Percentiles rank a stretch among this genome's conserved stretches.
phyloP scores from a whole-genome alignment of 2,329 filamentous ascomycete species.

The Aspergillus neotritici region DNA sequence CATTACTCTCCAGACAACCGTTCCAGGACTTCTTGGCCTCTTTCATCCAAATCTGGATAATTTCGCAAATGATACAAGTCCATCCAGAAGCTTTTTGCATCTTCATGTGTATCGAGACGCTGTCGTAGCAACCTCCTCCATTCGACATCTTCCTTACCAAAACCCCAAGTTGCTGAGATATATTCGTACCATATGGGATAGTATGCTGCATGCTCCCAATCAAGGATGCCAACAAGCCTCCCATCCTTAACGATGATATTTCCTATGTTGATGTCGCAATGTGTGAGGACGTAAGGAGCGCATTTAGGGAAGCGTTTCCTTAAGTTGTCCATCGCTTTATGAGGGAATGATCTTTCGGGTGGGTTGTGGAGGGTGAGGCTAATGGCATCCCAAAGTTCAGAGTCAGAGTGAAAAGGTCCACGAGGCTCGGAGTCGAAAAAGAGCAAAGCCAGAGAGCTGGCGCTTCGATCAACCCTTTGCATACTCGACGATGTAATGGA shows the following conservation, averaged over 20 bases:
- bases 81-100: conserved; percentile 18
- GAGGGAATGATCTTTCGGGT: conserved; percentile 4
- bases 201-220: conserved; percentile 29
- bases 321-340: conserved; percentile 13
- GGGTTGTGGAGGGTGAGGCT: conserved; percentile 4
- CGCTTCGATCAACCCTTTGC: conserved; percentile 9
- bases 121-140: conserved; percentile 20
- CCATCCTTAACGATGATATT: conserved; percentile 24
- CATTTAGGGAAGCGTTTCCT: conserved; percentile 16
- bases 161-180: conserved; percentile 23
- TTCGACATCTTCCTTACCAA: conserved; percentile 17
- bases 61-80: conserved; percentile 15
- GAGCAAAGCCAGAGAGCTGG: conserved; percentile 13
- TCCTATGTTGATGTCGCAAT: conserved; percentile 22
- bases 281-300: conserved; percentile 21
- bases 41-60: conserved; percentile 17
- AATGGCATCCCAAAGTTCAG: conserved; percentile 14
- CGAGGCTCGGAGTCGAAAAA: conserved; percentile 9
- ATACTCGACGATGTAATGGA: conserved; percentile 12
- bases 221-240: conserved; percentile 22
- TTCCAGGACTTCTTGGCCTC: conserved; percentile 13
- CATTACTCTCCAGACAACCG: background rate
- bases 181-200: conserved; percentile 31
- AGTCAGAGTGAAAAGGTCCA: conserved; percentile 15
- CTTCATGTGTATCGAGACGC: conserved; percentile 14